Evolutionary conservation across 2,329 filamentous ascomycete species (phyloP).

Genomic region (Chaetomium globosum): DNA sequence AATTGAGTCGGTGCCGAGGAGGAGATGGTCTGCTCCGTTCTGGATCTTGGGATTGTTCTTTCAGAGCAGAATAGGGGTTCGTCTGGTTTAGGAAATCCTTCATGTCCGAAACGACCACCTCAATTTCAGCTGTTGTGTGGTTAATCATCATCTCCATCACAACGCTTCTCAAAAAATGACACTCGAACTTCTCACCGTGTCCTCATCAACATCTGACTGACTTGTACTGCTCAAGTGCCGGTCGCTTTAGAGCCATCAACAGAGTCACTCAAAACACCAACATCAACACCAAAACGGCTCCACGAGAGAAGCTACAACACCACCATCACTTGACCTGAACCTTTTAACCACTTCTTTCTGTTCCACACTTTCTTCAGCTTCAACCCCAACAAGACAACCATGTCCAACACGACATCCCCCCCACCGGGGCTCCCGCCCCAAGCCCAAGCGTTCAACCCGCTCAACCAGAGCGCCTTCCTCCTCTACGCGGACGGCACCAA

Average conservation of each 20-base stretch:
- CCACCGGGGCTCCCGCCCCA: not conserved
- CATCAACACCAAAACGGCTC: not conserved
- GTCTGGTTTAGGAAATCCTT: not conserved
- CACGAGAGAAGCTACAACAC: not conserved
- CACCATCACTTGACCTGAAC: not conserved
- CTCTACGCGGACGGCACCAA: conserved; percentile 41
- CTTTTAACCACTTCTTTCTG: not conserved
- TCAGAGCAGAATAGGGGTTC: conserved; percentile 17
- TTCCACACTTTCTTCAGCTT: not conserved
- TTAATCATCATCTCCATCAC: conserved; percentile 10
- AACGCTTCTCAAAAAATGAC: not conserved
- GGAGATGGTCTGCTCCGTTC: not conserved
- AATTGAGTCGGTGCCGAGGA: not conserved
- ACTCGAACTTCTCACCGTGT: not conserved
- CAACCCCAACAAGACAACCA: not conserved
- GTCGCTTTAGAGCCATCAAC: not conserved
- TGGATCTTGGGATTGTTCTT: conserved; percentile 24
- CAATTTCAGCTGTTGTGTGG: conserved; percentile 1
- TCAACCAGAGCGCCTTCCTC: conserved; percentile 44
- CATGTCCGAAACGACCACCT: not conserved
- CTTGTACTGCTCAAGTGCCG: not conserved
- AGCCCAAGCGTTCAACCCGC: conserved; percentile 41
- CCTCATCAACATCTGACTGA: conserved; percentile 1
- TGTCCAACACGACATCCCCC: not conserved
- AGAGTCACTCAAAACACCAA: not conserved